Percentiles rank a stretch among this genome's conserved stretches.
These are phyloP conservation scores for Trichoderma citrinoviride DNA, from an alignment of 2,329 filamentous ascomycete species.

Conservation along the genomic window DNA sequence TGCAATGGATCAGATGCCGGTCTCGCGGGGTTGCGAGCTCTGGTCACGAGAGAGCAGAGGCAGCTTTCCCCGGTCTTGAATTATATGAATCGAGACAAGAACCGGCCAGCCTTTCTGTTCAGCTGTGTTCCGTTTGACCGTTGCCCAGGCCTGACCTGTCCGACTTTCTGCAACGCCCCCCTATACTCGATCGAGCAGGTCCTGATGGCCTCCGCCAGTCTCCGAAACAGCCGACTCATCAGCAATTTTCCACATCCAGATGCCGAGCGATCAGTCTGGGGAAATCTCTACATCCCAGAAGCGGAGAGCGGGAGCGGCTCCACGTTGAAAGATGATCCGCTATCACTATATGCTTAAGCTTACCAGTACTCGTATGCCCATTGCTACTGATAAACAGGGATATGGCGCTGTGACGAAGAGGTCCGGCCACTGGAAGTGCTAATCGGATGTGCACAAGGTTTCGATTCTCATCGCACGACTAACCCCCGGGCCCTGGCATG, in stretches of 20 bases:
- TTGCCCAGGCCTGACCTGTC: too few species aligned
- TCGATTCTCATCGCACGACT: not conserved
- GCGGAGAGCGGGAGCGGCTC: not conserved
- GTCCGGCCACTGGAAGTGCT: not conserved
- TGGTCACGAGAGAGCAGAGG: constrained; percentile 25
- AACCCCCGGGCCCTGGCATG: not conserved
- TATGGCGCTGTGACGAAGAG: not conserved
- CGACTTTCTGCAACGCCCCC: not conserved
- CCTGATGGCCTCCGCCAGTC: not conserved
- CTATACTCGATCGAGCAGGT: not conserved
- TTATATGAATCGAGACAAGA: not conserved
- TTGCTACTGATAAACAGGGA: not conserved
- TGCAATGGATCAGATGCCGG: constrained; percentile 41
- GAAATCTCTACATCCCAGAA: not conserved
- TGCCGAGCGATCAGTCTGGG: not conserved
- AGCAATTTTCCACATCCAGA: not conserved
- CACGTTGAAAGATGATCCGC: not conserved
- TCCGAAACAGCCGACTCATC: not conserved
- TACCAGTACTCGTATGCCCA: not conserved
- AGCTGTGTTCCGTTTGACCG: not conserved
- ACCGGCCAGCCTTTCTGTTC: too few species aligned
- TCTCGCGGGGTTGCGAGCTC: constrained; percentile 42
- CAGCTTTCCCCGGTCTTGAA: not conserved
- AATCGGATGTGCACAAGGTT: not conserved
- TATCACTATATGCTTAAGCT: not conserved